Base-by-base conservation (phyloP, 1,284 basidiomycete species). In the Ceratobasidium sp. region DNA sequence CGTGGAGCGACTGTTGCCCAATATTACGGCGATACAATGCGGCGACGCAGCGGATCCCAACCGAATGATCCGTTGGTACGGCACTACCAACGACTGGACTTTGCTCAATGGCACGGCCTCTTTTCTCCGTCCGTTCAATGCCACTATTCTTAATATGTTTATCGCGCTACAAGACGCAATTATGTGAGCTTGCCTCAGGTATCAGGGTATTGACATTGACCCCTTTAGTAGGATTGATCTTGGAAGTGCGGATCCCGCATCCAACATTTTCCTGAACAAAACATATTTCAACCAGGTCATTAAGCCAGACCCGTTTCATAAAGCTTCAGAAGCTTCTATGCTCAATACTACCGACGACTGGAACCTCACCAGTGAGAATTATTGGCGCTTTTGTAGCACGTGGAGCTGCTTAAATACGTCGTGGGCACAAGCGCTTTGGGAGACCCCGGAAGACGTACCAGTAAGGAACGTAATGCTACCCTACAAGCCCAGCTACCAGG, bases 371-470 rank as follows among this genome's bases (percentile, higher is more conserved):
- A n/a, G n/a, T n/a, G 20, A 20, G 5, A 45, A 5, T 20, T 60
- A 25, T 20, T 60, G 57, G 32, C 15, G 22, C 25, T 68, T 53
- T 38, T 47, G 65, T n/a, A 32, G 38, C 22, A 55, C 42, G 52
- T 60, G 57, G 57, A 45, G 65, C 7, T 68, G 53, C n/a, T 3
- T 43, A 13, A 45, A 68, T 49, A 47, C 42, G 2, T 34, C 65
- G 5, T 68, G 65, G 65, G 65, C 65, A 25, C n/a, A n/a, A n/a
- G n/a, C n/a, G n/a, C n/a, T n/a, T n/a, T n/a, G n/a, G n/a, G n/a
- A n/a, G n/a, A n/a, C n/a, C n/a, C n/a, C n/a, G n/a, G n/a, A n/a
- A n/a, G n/a, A n/a, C n/a, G n/a, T n/a, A n/a, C n/a, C n/a, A n/a
- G n/a, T n/a, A n/a, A n/a, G n/a, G n/a, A n/a, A n/a, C n/a, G n/a